These are phyloP conservation scores for Fusarium cyanostomum DNA, from an alignment of 2,329 filamentous ascomycete genomes.

Conservation along the genomic window DNA sequence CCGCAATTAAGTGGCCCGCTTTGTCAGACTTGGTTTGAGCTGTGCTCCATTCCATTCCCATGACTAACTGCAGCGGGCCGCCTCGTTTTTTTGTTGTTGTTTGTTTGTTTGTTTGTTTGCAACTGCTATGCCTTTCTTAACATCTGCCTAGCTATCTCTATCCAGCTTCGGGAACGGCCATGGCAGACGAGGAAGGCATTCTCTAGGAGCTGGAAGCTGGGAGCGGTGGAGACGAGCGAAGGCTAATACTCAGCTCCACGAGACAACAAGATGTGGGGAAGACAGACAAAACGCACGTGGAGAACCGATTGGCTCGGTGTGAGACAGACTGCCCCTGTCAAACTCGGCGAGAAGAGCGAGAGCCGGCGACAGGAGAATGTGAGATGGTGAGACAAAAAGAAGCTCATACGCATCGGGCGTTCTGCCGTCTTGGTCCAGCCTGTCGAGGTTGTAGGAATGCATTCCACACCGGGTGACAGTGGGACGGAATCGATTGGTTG, in stretches of 20 bases:
- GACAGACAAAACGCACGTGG: conserved; percentile 28
- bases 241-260: not conserved
- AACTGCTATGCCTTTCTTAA: not conserved
- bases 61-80: not conserved
- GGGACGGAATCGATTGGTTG: conserved; percentile 6
- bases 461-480: conserved; percentile 19
- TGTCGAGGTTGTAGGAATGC: conserved; percentile 13
- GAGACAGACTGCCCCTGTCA: conserved; percentile 24
- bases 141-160: not conserved
- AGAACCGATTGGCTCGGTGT: conserved; percentile 30
- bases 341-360: conserved; percentile 19
- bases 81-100: no score
- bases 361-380: conserved; percentile 10
- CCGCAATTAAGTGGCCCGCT: not conserved
- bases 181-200: not conserved
- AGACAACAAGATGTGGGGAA: conserved; percentile 11
- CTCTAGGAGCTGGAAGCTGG: not conserved
- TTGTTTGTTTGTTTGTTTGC: not conserved
- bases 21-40: not conserved
- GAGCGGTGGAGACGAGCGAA: not conserved
- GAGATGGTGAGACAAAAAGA: conserved; percentile 14
- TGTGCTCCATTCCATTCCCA: not conserved
- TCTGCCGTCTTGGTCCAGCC: conserved; percentile 20
- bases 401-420: conserved; percentile 12
- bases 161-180: not conserved